A percentile compares a stretch with the other conserved stretches of the same genome.
phyloP scores from a whole-genome alignment of 1,284 basidiomycete genomes.

The Xerocomus minutiporus region DNA sequence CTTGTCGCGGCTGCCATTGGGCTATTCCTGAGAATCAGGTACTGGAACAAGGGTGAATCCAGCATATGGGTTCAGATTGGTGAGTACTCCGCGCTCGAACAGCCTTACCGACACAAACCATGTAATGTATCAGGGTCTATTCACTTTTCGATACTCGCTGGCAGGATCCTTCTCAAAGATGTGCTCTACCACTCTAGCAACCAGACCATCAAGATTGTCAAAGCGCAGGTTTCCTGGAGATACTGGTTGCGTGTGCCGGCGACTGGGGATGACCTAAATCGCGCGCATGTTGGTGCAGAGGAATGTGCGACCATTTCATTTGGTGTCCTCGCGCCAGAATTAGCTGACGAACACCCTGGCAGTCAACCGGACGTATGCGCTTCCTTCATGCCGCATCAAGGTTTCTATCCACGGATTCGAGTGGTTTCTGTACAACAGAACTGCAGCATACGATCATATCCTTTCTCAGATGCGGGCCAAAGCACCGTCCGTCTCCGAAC shows the following conservation, averaged over 20 bases:
- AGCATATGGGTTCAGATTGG: slow-evolving; percentile 79
- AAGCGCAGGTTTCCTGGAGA: slow-evolving; percentile 83
- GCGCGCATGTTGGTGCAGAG: slow-evolving; percentile 49
- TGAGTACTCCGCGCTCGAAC: slow-evolving; percentile 30
- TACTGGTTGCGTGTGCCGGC: slow-evolving; percentile 83
- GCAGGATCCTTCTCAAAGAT: slow-evolving; percentile 82
- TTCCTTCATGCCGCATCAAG: slow-evolving; percentile 72
- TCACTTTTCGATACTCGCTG: slow-evolving; percentile 84
- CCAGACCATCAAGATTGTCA: slow-evolving; percentile 77
- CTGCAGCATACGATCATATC: slow-evolving; percentile 82
- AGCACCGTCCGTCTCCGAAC: slow-evolving; percentile 29
- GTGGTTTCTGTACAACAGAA: slow-evolving; percentile 87
- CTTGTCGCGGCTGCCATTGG: slow-evolving; percentile 67
- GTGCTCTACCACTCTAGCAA: slow-evolving; percentile 86
- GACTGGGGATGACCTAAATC: slow-evolving; percentile 59
- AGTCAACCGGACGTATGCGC: slow-evolving; percentile 36
- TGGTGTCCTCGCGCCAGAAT: neutral
- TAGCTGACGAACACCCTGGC: slow-evolving; percentile 7
- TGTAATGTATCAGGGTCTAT: slow-evolving; percentile 56
- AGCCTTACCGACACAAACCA: slow-evolving; percentile 2
- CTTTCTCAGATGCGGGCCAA: slow-evolving; percentile 63
- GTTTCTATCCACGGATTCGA: slow-evolving; percentile 80
- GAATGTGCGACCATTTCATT: slow-evolving; percentile 37
- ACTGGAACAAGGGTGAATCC: slow-evolving; percentile 67
- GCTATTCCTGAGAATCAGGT: slow-evolving; percentile 54